These are phyloP conservation scores for Vitis rupestris DNA, from an alignment of 164 flowering plant genomes.

Conservation along the genomic window DNA sequence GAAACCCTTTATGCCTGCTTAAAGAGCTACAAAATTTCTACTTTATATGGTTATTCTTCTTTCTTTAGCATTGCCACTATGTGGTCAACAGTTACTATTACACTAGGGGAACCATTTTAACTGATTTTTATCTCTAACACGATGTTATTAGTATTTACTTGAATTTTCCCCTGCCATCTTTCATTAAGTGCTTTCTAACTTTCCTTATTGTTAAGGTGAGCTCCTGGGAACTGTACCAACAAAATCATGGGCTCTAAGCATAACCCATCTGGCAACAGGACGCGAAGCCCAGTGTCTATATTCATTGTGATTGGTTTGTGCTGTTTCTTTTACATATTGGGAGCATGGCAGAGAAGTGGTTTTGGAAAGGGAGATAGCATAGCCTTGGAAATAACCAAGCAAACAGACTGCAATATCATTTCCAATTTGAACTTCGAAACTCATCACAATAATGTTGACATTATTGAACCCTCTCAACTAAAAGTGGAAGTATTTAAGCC, in stretches of 20 bases:
- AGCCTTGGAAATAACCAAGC: slow-evolving; percentile 55
- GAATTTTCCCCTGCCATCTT: no score
- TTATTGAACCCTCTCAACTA: slow-evolving; percentile 41
- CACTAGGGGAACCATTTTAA: no score
- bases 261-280: slow-evolving; percentile 41
- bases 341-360: slow-evolving; percentile 95
- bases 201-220: slow-evolving; percentile 10
- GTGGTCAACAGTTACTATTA: no score
- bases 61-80: no score
- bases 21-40: background rate
- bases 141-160: no score
- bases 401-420: slow-evolving; percentile 56
- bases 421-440: slow-evolving; percentile 64
- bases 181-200: slow-evolving; percentile 1
- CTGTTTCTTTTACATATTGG: slow-evolving; percentile 78
- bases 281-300: slow-evolving; percentile 60
- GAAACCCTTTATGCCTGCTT: background rate
- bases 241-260: slow-evolving; percentile 60
- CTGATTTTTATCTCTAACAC: no score
- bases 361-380: slow-evolving; percentile 84
- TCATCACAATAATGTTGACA: slow-evolving; percentile 56
- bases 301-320: slow-evolving; percentile 70
- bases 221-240: slow-evolving; percentile 10
- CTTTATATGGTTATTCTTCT: no score
- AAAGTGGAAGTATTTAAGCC: slow-evolving; percentile 51